A percentile compares a stretch with the other conserved stretches of the same genome.
These are phyloP conservation scores for Flaveria linearis DNA, from an alignment of 129 eudicot species.

Conservation along the genomic window DNA sequence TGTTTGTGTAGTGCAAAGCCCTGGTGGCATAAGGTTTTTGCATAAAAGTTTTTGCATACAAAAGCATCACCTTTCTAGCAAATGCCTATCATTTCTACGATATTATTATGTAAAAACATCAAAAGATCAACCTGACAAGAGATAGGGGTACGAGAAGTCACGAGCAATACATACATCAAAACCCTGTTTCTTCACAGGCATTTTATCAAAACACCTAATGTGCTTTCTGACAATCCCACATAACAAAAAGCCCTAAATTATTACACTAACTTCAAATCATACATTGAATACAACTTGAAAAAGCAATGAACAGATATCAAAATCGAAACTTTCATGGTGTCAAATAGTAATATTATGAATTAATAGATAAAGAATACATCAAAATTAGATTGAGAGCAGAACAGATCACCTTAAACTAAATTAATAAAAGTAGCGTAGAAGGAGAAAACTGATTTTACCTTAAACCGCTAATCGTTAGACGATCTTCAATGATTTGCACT, in stretches of 20 bases:
- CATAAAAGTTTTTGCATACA: too few relatives aligned
- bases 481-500: too few relatives aligned
- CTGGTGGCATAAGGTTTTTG: not conserved
- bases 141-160: not conserved
- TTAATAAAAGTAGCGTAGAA: too few relatives aligned
- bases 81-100: not conserved
- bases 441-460: too few relatives aligned
- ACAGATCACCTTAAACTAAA: too few relatives aligned
- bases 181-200: constrained; percentile 8
- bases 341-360: too few relatives aligned
- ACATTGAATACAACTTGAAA: not conserved
- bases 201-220: constrained; percentile 17
- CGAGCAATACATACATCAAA: not conserved
- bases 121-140: too few relatives aligned
- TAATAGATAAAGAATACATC: too few relatives aligned
- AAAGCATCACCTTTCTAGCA: too few relatives aligned
- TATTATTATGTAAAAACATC: not conserved
- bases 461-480: too few relatives aligned
- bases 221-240: constrained; percentile 9
- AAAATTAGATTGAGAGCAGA: too few relatives aligned
- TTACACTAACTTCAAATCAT: not conserved
- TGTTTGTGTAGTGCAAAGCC: not conserved
- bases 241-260: not conserved
- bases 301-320: not conserved
- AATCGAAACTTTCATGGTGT: too few relatives aligned